Conservation (phyloP, 1,284 basidiomycete genomes). For the Flammula alnicola region DNA sequence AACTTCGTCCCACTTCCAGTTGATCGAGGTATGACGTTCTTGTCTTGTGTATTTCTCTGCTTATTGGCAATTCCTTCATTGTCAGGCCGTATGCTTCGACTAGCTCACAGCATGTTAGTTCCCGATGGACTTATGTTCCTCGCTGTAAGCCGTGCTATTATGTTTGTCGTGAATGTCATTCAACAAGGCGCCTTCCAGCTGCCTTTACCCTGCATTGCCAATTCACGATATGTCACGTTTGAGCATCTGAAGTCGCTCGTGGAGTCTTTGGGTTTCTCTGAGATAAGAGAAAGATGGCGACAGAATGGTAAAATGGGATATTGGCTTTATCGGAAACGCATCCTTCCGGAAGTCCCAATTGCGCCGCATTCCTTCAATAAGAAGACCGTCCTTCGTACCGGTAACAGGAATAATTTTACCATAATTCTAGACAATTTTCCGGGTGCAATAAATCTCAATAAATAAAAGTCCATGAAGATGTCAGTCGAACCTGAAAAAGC, state of each 20-base stretch:
- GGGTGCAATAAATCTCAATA: too few relatives aligned
- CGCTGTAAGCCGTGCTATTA: slow-evolving; percentile 50
- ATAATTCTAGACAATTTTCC: slow-evolving; percentile 52
- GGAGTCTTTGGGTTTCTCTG: slow-evolving; percentile 64
- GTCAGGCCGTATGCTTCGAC: slow-evolving; percentile 74
- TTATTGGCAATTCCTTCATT: background rate
- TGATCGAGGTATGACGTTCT: slow-evolving; percentile 65
- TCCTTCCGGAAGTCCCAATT: slow-evolving; percentile 1
- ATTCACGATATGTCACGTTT: slow-evolving; percentile 80
- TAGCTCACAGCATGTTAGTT: slow-evolving; percentile 66
- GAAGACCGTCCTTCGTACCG: slow-evolving; percentile 65
- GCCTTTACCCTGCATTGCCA: slow-evolving; percentile 80
- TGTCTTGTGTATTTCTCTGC: background rate
- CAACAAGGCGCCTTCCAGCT: slow-evolving; percentile 48
- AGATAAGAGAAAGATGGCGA: slow-evolving; percentile 65
- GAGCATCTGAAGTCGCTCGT: slow-evolving; percentile 65
- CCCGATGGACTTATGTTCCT: slow-evolving; percentile 71
- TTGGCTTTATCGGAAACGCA: slow-evolving; percentile 64
- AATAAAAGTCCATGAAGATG: too few relatives aligned
- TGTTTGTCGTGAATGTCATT: background rate
- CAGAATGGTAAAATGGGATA: slow-evolving; percentile 77
- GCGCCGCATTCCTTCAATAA: slow-evolving; percentile 45
- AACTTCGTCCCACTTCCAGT: slow-evolving; percentile 83
- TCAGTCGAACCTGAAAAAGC: too few relatives aligned
- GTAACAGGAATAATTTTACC: slow-evolving; percentile 82